Evolutionary conservation across 768 basidiomycete genomes (phyloP).

Genomic region (Collybia mongolica): DNA sequence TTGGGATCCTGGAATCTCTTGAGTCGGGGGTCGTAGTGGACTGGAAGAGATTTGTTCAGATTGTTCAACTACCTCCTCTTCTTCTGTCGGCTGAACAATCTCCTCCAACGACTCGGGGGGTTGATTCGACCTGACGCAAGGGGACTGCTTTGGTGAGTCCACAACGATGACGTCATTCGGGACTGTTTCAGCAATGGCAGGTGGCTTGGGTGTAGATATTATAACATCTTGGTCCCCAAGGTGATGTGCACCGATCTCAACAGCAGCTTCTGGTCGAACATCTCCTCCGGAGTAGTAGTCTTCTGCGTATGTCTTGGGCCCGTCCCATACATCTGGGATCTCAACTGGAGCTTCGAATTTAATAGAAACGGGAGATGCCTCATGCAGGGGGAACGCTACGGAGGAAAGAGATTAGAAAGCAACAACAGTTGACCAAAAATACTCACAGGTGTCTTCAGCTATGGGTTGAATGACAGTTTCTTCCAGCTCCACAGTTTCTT

Average conservation of each 20-base stretch:
- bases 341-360: constrained; percentile 18
- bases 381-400: constrained; percentile 7
- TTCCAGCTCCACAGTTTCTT: constrained; percentile 11
- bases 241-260: constrained; percentile 20
- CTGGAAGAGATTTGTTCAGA: too few relatives aligned
- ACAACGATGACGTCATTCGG: neutral
- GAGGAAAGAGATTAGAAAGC: neutral
- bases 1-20: too few relatives aligned
- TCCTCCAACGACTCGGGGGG: too few relatives aligned
- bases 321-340: constrained; percentile 39
- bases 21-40: too few relatives aligned
- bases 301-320: constrained; percentile 36
- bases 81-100: too few relatives aligned
- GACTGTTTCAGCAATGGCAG: neutral
- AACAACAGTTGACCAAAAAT: neutral
- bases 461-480: constrained; percentile 9
- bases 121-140: too few relatives aligned
- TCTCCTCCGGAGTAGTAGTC: constrained; percentile 48
- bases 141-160: neutral
- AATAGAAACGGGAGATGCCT: neutral
- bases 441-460: constrained; percentile 11
- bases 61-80: too few relatives aligned
- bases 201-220: neutral
- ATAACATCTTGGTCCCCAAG: constrained; percentile 15
- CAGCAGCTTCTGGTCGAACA: constrained; percentile 11